Evolutionary conservation across 2,329 filamentous ascomycete species (phyloP), one percentile per base, ranked within the genome.

Genomic region (Paraphaeosphaeria minitans): DNA sequence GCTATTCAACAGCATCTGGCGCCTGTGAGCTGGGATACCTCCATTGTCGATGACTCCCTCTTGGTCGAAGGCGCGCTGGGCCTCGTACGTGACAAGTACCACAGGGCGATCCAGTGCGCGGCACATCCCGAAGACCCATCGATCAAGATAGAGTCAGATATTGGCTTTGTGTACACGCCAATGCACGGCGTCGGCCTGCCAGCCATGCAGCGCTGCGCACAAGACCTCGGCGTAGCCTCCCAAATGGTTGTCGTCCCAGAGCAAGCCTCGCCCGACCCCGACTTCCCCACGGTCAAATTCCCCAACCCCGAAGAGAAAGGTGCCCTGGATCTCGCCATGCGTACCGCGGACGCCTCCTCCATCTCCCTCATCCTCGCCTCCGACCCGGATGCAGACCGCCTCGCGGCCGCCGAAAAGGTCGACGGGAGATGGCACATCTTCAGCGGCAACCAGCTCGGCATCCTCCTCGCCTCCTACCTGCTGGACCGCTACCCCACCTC

Each of bases 271-370:
- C 86, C 87, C 6, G 81, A 89, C 66, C 85, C 86, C 0, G 81
- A 87, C 56, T 89, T 89, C 56, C 84, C 86, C 0, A 89, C 86
- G 0, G 85, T 89, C 14, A 81, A 81, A 27, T 89, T 88, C 61
- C 87, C 87, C 0, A 89, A 89, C 64, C 87, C 87, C 0, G 87
- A 89, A 69, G 87, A 89, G 67, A 82, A 82, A 57, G 86, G 86
- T 7, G 85, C 87, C 2, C 74, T 89, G 13, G 82, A 87, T 65
- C 77, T 88, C 35, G 84, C 87, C 1, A 85, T 86, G 51, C 69
- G 80, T 60, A 82, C 82, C 3, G 87, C 86, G 29, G 81, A 86
- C 47, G 72, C 75, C 51, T 68, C 80, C 19, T 78, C 76, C 19
- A 80, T 81, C 57, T 74, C 73, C 6, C 69, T 89, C 42, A 83